phyloP scores from a whole-genome alignment of 2,329 filamentous ascomycete species.

The Teratosphaeriaceae sp. region DNA sequence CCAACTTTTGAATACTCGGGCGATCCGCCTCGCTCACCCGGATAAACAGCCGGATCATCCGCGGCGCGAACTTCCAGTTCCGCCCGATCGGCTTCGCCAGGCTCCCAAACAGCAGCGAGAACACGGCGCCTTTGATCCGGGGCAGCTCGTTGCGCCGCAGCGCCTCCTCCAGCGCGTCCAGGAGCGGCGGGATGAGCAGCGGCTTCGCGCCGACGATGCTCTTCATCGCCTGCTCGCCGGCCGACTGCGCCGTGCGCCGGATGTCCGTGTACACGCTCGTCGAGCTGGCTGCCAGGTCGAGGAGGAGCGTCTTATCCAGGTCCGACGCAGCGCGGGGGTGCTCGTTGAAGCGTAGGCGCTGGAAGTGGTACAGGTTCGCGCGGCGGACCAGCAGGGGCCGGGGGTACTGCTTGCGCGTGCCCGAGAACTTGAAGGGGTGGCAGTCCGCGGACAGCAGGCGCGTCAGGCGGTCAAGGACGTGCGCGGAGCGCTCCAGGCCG shows the following conservation, averaged over 20 bases:
- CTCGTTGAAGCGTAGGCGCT: slow-evolving; percentile 90
- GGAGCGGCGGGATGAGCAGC: slow-evolving; percentile 80
- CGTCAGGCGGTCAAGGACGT: slow-evolving; percentile 80
- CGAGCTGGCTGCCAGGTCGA: slow-evolving; percentile 84
- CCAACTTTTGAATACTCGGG: slow-evolving; percentile 85
- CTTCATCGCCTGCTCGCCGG: slow-evolving; percentile 89
- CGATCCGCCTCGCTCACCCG: slow-evolving; percentile 86
- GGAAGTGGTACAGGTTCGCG: slow-evolving; percentile 89
- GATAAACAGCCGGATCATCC: slow-evolving; percentile 82
- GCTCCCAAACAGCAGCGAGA: slow-evolving; percentile 82
- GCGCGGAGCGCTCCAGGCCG: slow-evolving; percentile 89
- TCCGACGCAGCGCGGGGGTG: slow-evolving; percentile 80
- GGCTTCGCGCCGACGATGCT: slow-evolving; percentile 81
- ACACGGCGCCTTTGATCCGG: slow-evolving; percentile 90
- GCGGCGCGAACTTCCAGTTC: slow-evolving; percentile 92
- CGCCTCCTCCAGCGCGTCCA: slow-evolving; percentile 70
- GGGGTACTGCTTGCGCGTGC: slow-evolving; percentile 85
- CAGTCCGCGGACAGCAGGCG: slow-evolving; percentile 81
- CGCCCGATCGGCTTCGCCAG: slow-evolving; percentile 79
- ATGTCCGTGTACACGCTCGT: slow-evolving; percentile 93
- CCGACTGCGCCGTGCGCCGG: slow-evolving; percentile 84
- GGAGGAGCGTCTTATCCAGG: slow-evolving; percentile 76
- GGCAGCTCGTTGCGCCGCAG: slow-evolving; percentile 77
- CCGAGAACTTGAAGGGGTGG: slow-evolving; percentile 89
- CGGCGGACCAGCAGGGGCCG: slow-evolving; percentile 85